Evolutionary conservation across 495 filamentous ascomycete species (phyloP), one percentile per base, ranked within the genome.

Genomic region (Xylaria longipes): DNA sequence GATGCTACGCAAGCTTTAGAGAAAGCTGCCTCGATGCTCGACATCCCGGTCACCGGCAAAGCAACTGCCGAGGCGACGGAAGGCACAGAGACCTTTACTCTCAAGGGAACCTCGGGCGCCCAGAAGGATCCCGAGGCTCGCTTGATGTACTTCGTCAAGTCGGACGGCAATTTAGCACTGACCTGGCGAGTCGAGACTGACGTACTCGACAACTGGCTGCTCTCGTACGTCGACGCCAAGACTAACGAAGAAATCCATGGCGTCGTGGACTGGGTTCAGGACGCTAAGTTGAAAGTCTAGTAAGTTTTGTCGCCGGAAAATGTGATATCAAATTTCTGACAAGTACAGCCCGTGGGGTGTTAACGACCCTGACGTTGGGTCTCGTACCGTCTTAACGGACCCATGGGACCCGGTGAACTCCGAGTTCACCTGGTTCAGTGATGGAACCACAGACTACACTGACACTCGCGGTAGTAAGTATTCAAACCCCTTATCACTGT

Each of bases 101-200:
- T 85, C 43, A 83, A 76, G 65, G 76, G 80, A 29, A 81, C 82
- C 43, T 75, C 75, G 3, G 83, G 83, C 1, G 79, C 80, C 2
- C 60, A 74, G 58, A 77, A 80, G 68, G 83, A 86, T 57, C 85
- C 85, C 29, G 80, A 81, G 57, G 84, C 83, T 17, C 76, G 77
- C 25, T 71, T 86, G 41, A 80, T 84, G 17, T 87, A 87, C 75
- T 79, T 85, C 58, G 76, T 80, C 70, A 82, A 80, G 64, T 71
- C 78, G n/a, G 78, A 82, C 20, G 80, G 79, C 12, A 77, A 71
- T 20, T 75, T 87, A 6, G 80, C 79, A 22, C 77, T 86, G 27
- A 80, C 84, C 1, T 87, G 85, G 85, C 81, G 82, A 66, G 75
- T 87, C 7, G 84, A 86, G 76, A 86, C 85, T 0, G 84, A 87